Evolutionary conservation across 257 asterid genomes (phyloP).

Genomic region (Paraleonurus japonicus): DNA sequence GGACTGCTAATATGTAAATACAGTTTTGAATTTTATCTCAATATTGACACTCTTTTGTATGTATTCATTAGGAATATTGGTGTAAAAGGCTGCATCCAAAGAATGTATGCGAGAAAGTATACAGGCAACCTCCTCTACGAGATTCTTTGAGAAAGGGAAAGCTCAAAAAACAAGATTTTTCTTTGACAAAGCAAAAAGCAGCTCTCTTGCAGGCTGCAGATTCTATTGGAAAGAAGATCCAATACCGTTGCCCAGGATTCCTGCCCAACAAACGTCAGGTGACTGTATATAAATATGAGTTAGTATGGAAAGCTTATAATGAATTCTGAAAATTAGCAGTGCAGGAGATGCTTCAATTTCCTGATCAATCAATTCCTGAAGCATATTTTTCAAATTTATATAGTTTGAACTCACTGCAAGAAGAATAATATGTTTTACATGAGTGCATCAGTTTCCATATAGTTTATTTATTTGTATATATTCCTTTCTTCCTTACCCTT

Average conservation of each 20-base stretch:
- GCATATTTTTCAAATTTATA: slow-evolving; percentile 13
- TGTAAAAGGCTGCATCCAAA: slow-evolving; percentile 94
- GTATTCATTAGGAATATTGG: slow-evolving; percentile 79
- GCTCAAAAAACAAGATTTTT: slow-evolving; percentile 81
- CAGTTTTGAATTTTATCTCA: slow-evolving; percentile 20
- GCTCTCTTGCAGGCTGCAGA: slow-evolving; percentile 84
- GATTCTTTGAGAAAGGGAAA: slow-evolving; percentile 94
- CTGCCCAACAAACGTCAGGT: slow-evolving; percentile 96
- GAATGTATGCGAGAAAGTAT: slow-evolving; percentile 94
- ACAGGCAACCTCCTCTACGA: slow-evolving; percentile 93
- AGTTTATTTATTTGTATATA: neutral
- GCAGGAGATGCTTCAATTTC: neutral
- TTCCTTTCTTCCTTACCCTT: neutral
- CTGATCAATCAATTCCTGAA: slow-evolving; percentile 10
- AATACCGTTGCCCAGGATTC: slow-evolving; percentile 85
- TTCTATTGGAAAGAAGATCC: slow-evolving; percentile 88
- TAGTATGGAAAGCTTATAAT: slow-evolving; percentile 14
- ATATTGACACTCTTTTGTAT: slow-evolving; percentile 2
- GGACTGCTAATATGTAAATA: slow-evolving; percentile 14
- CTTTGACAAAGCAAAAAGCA: slow-evolving; percentile 71
- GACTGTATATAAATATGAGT: slow-evolving; percentile 32
- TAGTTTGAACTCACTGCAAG: slow-evolving; percentile 18
- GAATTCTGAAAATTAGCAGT: slow-evolving; percentile 6
- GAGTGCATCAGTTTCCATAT: slow-evolving; percentile 4
- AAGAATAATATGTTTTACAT: slow-evolving; percentile 4